Conservation (phyloP, 1,284 basidiomycete species). For the Calocybe gambosa region DNA sequence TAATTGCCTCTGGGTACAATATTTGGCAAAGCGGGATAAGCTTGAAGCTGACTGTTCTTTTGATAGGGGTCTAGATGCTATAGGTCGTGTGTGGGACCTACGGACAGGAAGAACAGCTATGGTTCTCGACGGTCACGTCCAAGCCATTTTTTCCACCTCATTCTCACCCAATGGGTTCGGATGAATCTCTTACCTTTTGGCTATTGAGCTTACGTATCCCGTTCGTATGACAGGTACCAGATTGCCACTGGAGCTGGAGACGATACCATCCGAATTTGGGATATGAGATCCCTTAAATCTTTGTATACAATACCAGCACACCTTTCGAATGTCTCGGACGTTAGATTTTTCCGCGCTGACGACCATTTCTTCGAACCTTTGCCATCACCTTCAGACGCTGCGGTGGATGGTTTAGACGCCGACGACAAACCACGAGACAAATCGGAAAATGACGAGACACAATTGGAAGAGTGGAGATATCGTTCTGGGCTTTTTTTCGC, state of each 20-base stretch:
- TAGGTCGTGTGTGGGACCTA: conserved; percentile 96
- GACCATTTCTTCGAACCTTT: conserved; percentile 36
- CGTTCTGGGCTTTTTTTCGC: conserved; percentile 89
- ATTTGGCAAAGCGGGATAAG: not conserved
- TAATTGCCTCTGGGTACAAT: conserved; percentile 85
- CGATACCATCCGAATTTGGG: conserved; percentile 98
- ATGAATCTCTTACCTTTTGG: conserved; percentile 21
- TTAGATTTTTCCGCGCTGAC: conserved; percentile 82
- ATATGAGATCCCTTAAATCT: conserved; percentile 86
- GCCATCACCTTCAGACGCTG: conserved; percentile 21
- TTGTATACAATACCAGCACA: conserved; percentile 98
- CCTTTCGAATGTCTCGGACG: conserved; percentile 89
- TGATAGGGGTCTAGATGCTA: conserved; percentile 86
- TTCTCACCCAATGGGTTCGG: conserved; percentile 93
- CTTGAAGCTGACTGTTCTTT: conserved; percentile 12
- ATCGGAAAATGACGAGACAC: conserved; percentile 29
- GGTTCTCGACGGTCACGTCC: conserved; percentile 96
- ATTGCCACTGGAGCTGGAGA: conserved; percentile 95
- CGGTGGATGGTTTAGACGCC: conserved; percentile 31
- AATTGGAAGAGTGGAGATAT: conserved; percentile 62
- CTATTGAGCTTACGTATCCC: conserved; percentile 3
- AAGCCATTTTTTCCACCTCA: conserved; percentile 86
- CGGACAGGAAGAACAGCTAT: conserved; percentile 94
- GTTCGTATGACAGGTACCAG: conserved; percentile 67
- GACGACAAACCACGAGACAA: conserved; percentile 28